Conservation (phyloP, 208 protist species). For the Leptomonas pyrrhocoris region DNA sequence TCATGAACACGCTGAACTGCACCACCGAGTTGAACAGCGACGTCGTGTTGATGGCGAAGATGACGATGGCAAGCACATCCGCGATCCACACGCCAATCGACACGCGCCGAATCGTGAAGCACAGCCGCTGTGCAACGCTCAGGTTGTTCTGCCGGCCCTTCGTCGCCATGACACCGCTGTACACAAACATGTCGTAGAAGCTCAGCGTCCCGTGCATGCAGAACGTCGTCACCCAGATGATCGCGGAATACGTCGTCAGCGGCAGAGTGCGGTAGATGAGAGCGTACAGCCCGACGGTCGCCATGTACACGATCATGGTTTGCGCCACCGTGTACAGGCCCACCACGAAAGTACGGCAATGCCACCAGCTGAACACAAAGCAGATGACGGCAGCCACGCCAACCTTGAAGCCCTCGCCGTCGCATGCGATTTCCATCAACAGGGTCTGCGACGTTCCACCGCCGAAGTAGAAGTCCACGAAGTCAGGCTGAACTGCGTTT, state of each 20-base stretch:
- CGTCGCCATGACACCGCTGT: conserved; percentile 61
- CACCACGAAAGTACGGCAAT: conserved; percentile 45
- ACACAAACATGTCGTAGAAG: conserved; percentile 74
- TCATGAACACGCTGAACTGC: conserved; percentile 67
- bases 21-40: conserved; percentile 51
- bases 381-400: conserved; percentile 40
- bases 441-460: conserved; percentile 40
- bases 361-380: conserved; percentile 40
- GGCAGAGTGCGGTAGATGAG: conserved; percentile 44
- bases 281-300: conserved; percentile 41
- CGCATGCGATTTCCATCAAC: conserved; percentile 23
- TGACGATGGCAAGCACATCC: conserved; percentile 52
- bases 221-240: conserved; percentile 62
- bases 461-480: conserved; percentile 35
- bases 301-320: conserved; percentile 42
- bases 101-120: conserved; percentile 51
- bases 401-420: conserved; percentile 48
- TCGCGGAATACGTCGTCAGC: conserved; percentile 45
- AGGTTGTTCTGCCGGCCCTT: conserved; percentile 65
- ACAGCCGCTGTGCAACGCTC: conserved; percentile 63
- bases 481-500: not conserved
- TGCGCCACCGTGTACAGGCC: conserved; percentile 44
- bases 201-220: conserved; percentile 59
- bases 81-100: conserved; percentile 48
- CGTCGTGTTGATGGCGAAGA: conserved; percentile 61